Percentiles rank a stretch among this genome's conserved stretches.
These are phyloP conservation scores for Wickerhamomyces chambardii DNA, from an alignment of 805 yeast genomes.

Conservation along the genomic window DNA sequence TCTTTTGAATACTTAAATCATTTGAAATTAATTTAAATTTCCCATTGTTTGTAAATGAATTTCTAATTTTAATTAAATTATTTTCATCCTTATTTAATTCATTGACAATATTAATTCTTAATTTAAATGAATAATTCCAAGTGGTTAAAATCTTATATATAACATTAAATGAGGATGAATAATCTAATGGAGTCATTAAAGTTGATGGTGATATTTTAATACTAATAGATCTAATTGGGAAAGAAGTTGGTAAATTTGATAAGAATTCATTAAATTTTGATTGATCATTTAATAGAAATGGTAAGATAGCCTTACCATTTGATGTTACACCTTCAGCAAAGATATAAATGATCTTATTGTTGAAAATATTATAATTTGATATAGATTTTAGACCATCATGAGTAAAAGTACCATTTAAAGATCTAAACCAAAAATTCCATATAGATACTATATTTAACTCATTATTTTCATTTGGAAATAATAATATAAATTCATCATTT, in stretches of 20 bases:
- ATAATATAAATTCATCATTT: conserved; percentile 16
- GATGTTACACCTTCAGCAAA: conserved; percentile 82
- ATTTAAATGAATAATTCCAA: conserved; percentile 13
- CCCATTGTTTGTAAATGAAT: conserved; percentile 32
- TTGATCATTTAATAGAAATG: conserved; percentile 30
- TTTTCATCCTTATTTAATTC: conserved; percentile 12
- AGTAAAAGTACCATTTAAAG: conserved; percentile 9
- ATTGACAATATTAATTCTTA: conserved; percentile 15
- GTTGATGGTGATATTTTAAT: conserved; percentile 19
- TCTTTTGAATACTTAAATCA: conserved; percentile 31
- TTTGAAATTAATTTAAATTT: conserved; percentile 39
- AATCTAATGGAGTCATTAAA: conserved; percentile 22
- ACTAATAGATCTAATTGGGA: conserved; percentile 15
- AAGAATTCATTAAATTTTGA: conserved; percentile 11
- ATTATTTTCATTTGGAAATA: conserved; percentile 27
- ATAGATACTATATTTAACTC: conserved; percentile 17
- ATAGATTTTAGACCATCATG: conserved; percentile 1
- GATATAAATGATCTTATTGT: conserved; percentile 39
- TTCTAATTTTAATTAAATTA: conserved; percentile 18
- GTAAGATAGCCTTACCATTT: conserved; percentile 69
- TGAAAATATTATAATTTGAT: conserved; percentile 12
- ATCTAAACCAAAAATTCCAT: conserved; percentile 20
- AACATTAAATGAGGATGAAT: conserved; percentile 7
- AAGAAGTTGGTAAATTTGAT: not conserved
- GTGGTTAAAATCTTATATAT: conserved; percentile 13